Evolutionary conservation across 805 yeast species (phyloP), one percentile per base, ranked within the genome.

Genomic region (Candida michaelii): DNA sequence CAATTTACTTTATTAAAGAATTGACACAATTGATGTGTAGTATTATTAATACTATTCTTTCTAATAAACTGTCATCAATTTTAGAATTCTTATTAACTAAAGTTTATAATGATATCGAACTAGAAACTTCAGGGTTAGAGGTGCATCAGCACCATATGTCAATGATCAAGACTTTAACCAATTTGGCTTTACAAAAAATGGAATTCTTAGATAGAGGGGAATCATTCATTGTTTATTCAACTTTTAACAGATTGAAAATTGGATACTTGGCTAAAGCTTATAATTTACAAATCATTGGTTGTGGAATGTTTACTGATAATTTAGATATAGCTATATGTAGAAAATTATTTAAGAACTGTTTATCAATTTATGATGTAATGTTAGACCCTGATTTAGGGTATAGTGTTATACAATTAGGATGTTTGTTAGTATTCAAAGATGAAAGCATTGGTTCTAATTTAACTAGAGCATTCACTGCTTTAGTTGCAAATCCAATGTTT

Each of bases 251-350:
- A 31, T 61, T 80, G 36, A 66, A 65, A 30, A 58, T 75, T 17
- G 83, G 83, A 0, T 74, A 77, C 49, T 54, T 65, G 19, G 69
- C 83, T n/a, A 82, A 83, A 56, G 63, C 79, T 17, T 58, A 64
- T 40, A 76, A 78, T 16, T 62, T 85, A 25, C 83, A 84, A 55
- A 73, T 82, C n/a, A 70, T 86, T 6, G 74, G 80, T 5, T 73
- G 79, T 37, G 83, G 85, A 8, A 65, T 73, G 42, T 60, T 71
- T 21, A 63, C 74, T 16, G 77, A 76, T 17, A 61, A 69, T 30
- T 65, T 76, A 27, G 70, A 71, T 13, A 53, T 69, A n/a, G 69
- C 67, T 0, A 60, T 63, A 4, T 72, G 80, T 24, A 62, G 70
- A 25, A 59, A 67, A 3, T 53, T 77, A 18, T 71, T 85, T 37